Evolutionary conservation across 2,329 filamentous ascomycete genomes (phyloP).

Genomic region (Sclerotinia trifoliorum): DNA sequence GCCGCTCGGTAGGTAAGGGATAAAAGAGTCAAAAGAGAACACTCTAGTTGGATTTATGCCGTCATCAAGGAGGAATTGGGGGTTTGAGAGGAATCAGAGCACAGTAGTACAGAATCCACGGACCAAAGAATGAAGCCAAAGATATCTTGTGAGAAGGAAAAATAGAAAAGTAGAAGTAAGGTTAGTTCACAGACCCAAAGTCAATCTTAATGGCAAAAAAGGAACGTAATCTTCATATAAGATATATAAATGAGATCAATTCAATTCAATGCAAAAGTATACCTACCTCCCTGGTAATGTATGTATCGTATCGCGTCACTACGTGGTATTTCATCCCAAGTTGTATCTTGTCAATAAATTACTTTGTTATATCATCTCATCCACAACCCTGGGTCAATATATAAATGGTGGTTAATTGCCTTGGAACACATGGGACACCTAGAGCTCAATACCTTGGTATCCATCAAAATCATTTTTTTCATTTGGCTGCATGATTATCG

Average conservation of each 20-base stretch:
- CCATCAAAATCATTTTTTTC: background rate
- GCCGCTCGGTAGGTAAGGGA: background rate
- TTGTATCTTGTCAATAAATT: background rate
- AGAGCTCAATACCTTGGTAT: background rate
- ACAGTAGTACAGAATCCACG: slow-evolving; percentile 5
- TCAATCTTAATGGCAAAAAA: background rate
- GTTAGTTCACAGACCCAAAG: background rate
- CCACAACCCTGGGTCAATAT: background rate
- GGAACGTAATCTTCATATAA: background rate
- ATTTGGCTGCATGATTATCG: too few species aligned
- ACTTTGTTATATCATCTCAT: background rate
- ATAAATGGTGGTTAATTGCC: background rate
- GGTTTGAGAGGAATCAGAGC: background rate
- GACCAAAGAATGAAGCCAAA: background rate
- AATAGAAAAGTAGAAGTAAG: background rate
- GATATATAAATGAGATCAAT: background rate
- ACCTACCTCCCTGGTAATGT: background rate
- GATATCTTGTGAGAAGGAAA: background rate
- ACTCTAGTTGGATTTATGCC: background rate
- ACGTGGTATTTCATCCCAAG: background rate
- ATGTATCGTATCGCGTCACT: background rate
- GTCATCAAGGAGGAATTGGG: slow-evolving; percentile 5
- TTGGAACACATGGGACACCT: background rate
- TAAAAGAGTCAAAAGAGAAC: slow-evolving; percentile 7
- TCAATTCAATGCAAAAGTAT: background rate